A percentile compares a stretch with the other conserved stretches of the same genome.
phyloP scores from a whole-genome alignment of 305 asterid species.

The Fraxinus nigra region DNA sequence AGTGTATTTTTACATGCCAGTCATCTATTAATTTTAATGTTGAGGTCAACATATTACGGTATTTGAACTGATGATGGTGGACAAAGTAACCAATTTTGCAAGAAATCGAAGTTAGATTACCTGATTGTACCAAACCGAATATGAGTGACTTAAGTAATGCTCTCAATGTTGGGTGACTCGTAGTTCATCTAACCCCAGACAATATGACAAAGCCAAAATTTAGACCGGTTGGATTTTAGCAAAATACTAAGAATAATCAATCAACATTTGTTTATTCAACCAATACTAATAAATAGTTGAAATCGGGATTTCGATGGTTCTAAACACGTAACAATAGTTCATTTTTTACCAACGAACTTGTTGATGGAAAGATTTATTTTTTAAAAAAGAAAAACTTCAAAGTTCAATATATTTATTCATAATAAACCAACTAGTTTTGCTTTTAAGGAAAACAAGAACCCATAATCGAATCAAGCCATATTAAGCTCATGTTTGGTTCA shows the following conservation, averaged over 20 bases:
- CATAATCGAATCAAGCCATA: too few species aligned
- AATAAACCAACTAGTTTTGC: too few species aligned
- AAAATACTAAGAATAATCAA: background rate
- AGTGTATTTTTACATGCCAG: background rate
- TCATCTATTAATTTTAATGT: background rate
- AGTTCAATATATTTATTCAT: too few species aligned
- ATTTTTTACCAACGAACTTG: too few species aligned
- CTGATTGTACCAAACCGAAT: background rate
- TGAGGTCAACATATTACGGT: background rate
- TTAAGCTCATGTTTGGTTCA: too few species aligned
- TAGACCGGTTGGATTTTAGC: too few species aligned
- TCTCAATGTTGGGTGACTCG: background rate
- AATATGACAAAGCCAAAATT: too few species aligned
- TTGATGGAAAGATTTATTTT: too few species aligned
- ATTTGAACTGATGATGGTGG: background rate
- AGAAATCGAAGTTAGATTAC: background rate
- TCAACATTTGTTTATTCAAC: background rate
- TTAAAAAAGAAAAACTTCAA: too few species aligned
- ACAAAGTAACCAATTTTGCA: background rate
- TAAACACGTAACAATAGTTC: background rate
- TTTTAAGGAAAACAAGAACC: too few species aligned
- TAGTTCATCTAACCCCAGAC: too few species aligned
- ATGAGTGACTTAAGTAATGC: background rate
- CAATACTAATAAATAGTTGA: background rate
- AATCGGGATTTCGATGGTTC: background rate